These are phyloP conservation scores for Trypanosoma theileri DNA, from an alignment of 208 protist genomes.

Conservation along the genomic window DNA sequence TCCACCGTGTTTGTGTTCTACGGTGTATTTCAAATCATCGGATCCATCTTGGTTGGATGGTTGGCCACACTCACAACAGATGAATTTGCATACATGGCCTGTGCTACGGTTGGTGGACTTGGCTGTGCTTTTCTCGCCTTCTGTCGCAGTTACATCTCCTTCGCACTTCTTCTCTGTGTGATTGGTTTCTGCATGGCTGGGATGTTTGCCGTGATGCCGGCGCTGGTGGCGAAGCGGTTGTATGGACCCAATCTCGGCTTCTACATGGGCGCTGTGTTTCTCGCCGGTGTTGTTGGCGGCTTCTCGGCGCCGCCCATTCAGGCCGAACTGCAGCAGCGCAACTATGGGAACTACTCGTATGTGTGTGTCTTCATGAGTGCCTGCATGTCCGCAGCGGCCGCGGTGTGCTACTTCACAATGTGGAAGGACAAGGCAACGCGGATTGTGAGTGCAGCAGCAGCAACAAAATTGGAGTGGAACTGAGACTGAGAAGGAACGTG, in stretches of 20 bases:
- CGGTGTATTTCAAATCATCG: slow-evolving; percentile 71
- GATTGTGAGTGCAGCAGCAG: neutral
- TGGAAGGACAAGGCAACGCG: slow-evolving; percentile 48
- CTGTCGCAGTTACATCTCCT: slow-evolving; percentile 68
- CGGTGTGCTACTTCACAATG: slow-evolving; percentile 64
- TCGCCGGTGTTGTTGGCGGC: slow-evolving; percentile 67
- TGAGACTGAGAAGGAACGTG: neutral
- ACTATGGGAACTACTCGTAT: slow-evolving; percentile 78
- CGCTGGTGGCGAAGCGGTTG: slow-evolving; percentile 61
- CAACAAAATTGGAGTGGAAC: slow-evolving; percentile 2
- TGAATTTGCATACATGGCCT: slow-evolving; percentile 62
- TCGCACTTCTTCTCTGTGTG: slow-evolving; percentile 51
- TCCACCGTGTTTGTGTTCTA: slow-evolving; percentile 79
- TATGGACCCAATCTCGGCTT: slow-evolving; percentile 81
- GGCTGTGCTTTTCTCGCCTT: slow-evolving; percentile 46
- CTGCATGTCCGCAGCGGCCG: slow-evolving; percentile 53
- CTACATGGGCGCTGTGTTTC: slow-evolving; percentile 75
- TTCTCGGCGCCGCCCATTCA: slow-evolving; percentile 77
- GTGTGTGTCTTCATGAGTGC: slow-evolving; percentile 77
- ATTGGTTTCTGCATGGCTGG: slow-evolving; percentile 83
- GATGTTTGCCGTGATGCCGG: slow-evolving; percentile 82
- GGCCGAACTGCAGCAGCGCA: slow-evolving; percentile 51
- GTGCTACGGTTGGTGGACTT: slow-evolving; percentile 47
- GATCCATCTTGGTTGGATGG: slow-evolving; percentile 61
- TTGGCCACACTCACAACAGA: slow-evolving; percentile 55